A percentile compares a stretch with the other conserved stretches of the same genome.
phyloP scores from a whole-genome alignment of 176 grass and related monocot genomes.

The Juncus effusus region DNA sequence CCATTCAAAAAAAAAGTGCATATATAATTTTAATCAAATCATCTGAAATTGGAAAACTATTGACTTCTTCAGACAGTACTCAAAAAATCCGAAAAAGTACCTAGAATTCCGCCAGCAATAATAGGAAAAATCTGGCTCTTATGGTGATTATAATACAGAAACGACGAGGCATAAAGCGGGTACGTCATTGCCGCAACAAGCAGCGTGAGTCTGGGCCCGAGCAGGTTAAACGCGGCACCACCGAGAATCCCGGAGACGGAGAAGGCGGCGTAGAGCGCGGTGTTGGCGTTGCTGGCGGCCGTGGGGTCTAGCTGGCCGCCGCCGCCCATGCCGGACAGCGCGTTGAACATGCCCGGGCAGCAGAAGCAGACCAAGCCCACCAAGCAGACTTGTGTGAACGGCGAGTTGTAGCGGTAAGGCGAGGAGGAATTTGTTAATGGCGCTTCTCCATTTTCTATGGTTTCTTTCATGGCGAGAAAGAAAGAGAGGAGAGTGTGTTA shows the following conservation, averaged over 20 bases:
- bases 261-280: constrained; percentile 85
- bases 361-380: constrained; percentile 91
- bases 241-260: constrained; percentile 74
- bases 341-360: constrained; percentile 99
- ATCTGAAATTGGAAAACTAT: too few species aligned
- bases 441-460: too few species aligned
- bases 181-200: constrained; percentile 59
- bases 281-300: constrained; percentile 89
- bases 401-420: constrained; percentile 62
- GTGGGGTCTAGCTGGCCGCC: constrained; percentile 64
- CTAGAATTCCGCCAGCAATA: constrained; percentile 58
- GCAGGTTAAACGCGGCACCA: constrained; percentile 73
- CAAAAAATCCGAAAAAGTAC: neutral
- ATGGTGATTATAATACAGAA: constrained; percentile 93
- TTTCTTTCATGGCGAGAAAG: too few species aligned
- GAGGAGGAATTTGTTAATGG: too few species aligned
- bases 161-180: constrained; percentile 76
- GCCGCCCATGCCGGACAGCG: constrained; percentile 82
- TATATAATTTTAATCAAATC: too few species aligned
- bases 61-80: too few species aligned
- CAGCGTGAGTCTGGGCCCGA: constrained; percentile 73
- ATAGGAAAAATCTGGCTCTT: constrained; percentile 45
- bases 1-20: too few species aligned
- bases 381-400: constrained; percentile 64
- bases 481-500: too few species aligned